Evolutionary conservation across 495 filamentous ascomycete species (phyloP).

Genomic region (Aspergillus bertholletiae): DNA sequence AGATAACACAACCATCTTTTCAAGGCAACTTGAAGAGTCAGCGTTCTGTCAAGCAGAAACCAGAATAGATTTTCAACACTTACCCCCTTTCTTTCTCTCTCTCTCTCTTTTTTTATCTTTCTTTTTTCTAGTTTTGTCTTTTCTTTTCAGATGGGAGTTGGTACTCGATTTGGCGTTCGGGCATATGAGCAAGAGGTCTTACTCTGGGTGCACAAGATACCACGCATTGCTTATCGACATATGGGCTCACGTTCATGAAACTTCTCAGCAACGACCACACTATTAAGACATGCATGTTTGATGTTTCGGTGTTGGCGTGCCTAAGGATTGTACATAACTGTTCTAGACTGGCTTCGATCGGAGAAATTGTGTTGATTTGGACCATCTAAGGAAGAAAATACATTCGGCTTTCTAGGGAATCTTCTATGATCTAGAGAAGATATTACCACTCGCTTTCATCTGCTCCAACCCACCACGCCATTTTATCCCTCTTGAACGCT

Average conservation of each 20-base stretch:
- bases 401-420: not conserved
- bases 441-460: conserved; percentile 38
- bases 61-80: not conserved
- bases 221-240: conserved; percentile 18
- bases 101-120: not conserved
- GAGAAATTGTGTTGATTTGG: not conserved
- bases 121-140: no score
- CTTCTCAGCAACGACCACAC: not conserved
- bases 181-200: conserved; percentile 1
- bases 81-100: not conserved
- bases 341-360: not conserved
- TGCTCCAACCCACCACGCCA: conserved; percentile 49
- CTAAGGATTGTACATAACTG: not conserved
- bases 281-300: not conserved
- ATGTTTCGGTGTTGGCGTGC: not conserved
- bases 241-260: not conserved
- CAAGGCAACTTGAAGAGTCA: conserved; percentile 5
- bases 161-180: conserved; percentile 1
- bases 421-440: conserved; percentile 1
- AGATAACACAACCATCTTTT: not conserved
- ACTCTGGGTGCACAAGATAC: conserved; percentile 27
- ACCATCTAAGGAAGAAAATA: not conserved
- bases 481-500: conserved; percentile 65
- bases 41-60: not conserved
- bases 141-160: not conserved